phyloP scores from a whole-genome alignment of 83 land plant species.

The Diphasiastrum complanatum region DNA sequence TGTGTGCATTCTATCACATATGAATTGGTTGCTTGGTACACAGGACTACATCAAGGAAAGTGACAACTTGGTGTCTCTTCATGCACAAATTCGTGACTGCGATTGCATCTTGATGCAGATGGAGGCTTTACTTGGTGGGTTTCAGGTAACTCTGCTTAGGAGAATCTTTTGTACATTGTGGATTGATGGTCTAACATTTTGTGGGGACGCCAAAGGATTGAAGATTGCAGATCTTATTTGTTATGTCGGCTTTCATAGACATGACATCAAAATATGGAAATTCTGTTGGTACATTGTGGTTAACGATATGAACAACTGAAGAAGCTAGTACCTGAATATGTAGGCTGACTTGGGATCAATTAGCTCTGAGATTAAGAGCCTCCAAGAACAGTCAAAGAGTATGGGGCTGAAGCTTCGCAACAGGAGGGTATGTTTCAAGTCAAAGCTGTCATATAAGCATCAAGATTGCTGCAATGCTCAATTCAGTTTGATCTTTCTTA shows the following conservation, averaged over 20 bases:
- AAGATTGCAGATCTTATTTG: too few relatives aligned
- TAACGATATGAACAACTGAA: too few relatives aligned
- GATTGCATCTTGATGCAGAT: constrained; percentile 84
- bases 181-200: background rate
- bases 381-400: constrained; percentile 97
- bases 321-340: constrained; percentile 7
- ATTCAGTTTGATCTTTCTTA: background rate
- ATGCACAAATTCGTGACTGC: constrained; percentile 95
- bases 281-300: background rate
- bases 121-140: constrained; percentile 93
- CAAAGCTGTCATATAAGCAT: too few relatives aligned
- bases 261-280: too few relatives aligned
- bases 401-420: constrained; percentile 96
- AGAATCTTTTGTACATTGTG: background rate
- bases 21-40: too few relatives aligned
- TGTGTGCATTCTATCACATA: too few relatives aligned
- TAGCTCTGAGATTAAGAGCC: constrained; percentile 89
- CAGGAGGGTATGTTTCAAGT: constrained; percentile 83
- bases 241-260: too few relatives aligned
- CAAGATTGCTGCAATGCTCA: too few relatives aligned
- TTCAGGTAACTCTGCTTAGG: constrained; percentile 59
- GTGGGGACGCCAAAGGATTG: too few relatives aligned
- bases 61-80: constrained; percentile 83
- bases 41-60: constrained; percentile 99
- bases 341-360: constrained; percentile 97